Base-by-base conservation (phyloP, 2,329 filamentous ascomycete genomes). In the Aaosphaeria pasadenensis region DNA sequence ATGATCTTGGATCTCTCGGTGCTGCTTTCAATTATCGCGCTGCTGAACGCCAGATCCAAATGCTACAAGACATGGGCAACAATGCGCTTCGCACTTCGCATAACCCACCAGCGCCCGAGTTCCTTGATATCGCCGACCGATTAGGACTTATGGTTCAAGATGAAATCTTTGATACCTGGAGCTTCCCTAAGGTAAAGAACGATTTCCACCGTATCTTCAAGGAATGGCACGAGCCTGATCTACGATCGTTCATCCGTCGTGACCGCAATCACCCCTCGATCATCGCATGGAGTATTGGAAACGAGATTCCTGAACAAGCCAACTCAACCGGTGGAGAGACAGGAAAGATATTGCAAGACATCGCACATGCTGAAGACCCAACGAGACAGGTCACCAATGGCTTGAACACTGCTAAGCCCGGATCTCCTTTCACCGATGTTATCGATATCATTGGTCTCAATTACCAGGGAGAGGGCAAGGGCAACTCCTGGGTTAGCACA, bases 201-300 rank as follows among this genome's bases (percentile, higher is more conserved):
- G 79, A 81, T 56, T 81, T 76, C 54, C 74, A 79, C 51, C 56
- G 75, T 11, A 73, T 81, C 50, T 82, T 79, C 48, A 31, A 63
- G 0, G 78, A 81, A 43, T 82, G 79, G 79, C 70, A 76, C 49
- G 78, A 82, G 63, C 65, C 77, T 0, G 78, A 81, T 47, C 66
- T 80, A 4, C 74, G 79, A 0, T 56, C 73, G 1, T 77, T 81
- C 47, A 55, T 81, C 13, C 73, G 77, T 4, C 74, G 79, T 5
- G 79, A 82, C 58, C 69, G 78, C 17, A 82, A 82, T 55, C 78
- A 81, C 57, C 73, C 79, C 2, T 80, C 78, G 1, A 64, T 82
- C 28, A 66, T 79, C 31, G 66, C 69, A 1, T 81, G 79, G 79
- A 78, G 76, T 49, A 71, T 76, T 43, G 79, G 79, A 3, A 82